Conservation (phyloP, 1,284 basidiomycete species). For the Rhizoctonia solani region DNA sequence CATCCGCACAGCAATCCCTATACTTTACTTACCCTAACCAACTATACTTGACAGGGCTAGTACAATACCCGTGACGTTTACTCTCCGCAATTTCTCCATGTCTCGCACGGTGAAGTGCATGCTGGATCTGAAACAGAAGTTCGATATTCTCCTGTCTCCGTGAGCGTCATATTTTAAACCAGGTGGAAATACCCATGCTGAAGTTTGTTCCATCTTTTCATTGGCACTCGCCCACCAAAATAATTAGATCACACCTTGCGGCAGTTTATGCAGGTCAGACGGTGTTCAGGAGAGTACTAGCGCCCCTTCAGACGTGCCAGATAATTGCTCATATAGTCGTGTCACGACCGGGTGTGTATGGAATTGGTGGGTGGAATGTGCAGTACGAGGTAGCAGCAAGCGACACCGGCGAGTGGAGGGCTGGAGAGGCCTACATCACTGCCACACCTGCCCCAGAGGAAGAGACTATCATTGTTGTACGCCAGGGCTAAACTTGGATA, state of each 20-base stretch:
- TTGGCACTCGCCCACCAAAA: not conserved
- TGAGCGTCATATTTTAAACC: slow-evolving; percentile 7
- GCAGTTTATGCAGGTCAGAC: slow-evolving; percentile 63
- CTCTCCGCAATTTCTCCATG: slow-evolving; percentile 69
- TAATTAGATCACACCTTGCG: slow-evolving; percentile 50
- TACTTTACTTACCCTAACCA: not conserved
- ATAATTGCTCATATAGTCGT: slow-evolving; percentile 60
- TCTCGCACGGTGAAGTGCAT: slow-evolving; percentile 44
- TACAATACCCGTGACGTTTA: slow-evolving; percentile 58
- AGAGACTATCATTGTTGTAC: not conserved
- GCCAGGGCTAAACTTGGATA: not conserved
- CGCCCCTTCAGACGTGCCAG: slow-evolving; percentile 52
- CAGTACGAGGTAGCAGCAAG: slow-evolving; percentile 23
- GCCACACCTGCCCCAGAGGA: not conserved
- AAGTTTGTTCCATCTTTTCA: slow-evolving; percentile 13
- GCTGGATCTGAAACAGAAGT: slow-evolving; percentile 32
- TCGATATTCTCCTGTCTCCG: slow-evolving; percentile 25
- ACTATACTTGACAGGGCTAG: slow-evolving; percentile 54
- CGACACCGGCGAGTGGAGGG: slow-evolving; percentile 18
- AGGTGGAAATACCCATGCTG: not conserved
- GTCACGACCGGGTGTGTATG: slow-evolving; percentile 66
- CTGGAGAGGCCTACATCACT: slow-evolving; percentile 3
- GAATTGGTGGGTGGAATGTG: slow-evolving; percentile 60
- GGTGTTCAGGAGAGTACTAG: slow-evolving; percentile 60
- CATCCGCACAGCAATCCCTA: slow-evolving; percentile 8